phyloP scores from a whole-genome alignment of 2,329 filamentous ascomycete genomes.

The Coleophoma crateriformis region DNA sequence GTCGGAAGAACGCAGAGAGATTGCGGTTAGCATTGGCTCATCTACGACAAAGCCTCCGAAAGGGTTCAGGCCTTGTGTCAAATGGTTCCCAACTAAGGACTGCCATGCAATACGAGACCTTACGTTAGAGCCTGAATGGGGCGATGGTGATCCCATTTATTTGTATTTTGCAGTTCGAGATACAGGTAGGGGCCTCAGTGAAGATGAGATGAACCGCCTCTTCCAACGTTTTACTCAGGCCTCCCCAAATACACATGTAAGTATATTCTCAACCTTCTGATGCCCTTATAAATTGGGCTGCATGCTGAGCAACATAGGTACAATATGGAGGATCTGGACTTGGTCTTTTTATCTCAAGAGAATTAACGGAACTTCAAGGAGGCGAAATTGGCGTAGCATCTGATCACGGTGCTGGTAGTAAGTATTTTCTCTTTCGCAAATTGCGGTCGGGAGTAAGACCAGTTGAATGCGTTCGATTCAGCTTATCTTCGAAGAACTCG shows the following conservation, averaged over 20 bases:
- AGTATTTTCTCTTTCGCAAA: too few species aligned
- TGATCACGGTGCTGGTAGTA: conserved; percentile 48
- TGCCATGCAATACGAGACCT: neutral
- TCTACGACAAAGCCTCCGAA: conserved; percentile 13
- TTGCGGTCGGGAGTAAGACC: too few species aligned
- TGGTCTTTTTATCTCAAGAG: conserved; percentile 58
- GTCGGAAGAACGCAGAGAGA: conserved; percentile 50
- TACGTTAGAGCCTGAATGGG: neutral
- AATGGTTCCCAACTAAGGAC: neutral
- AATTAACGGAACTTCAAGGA: conserved; percentile 58
- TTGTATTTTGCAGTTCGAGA: conserved; percentile 53
- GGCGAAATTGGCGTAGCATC: conserved; percentile 60
- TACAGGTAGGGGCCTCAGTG: conserved; percentile 57
- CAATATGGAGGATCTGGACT: conserved; percentile 60
- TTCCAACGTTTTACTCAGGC: conserved; percentile 67
- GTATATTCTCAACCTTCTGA: too few species aligned
- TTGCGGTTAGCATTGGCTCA: conserved; percentile 39
- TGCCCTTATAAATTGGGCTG: too few species aligned
- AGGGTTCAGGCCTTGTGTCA: neutral
- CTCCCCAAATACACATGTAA: conserved; percentile 34
- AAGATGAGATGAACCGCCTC: conserved; percentile 57
- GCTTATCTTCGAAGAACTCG: too few species aligned
- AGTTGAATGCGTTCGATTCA: too few species aligned
- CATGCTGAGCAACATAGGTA: conserved; percentile 18
- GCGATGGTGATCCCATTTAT: conserved; percentile 19